A percentile compares a stretch with the other conserved stretches of the same genome.
Conservation (phyloP, 2,329 filamentous ascomycete genomes). For the Xylariaceae sp. region DNA sequence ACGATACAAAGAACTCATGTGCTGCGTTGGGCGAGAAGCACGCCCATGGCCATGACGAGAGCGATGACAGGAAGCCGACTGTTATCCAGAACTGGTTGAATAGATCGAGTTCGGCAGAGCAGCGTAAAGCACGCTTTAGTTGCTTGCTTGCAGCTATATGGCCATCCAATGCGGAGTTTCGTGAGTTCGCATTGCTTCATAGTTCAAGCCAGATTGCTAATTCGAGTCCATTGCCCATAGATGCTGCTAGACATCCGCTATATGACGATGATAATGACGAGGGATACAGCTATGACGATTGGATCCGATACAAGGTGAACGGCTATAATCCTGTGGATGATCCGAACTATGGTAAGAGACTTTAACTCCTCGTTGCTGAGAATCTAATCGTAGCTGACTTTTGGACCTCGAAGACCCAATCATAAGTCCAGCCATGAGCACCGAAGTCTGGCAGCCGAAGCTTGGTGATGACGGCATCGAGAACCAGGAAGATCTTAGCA, state of each 20-base stretch:
- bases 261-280: slow-evolving; percentile 11
- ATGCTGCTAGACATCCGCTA: slow-evolving; percentile 2
- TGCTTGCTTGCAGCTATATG: slow-evolving; percentile 5
- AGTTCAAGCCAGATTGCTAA: background rate
- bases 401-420: background rate
- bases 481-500: slow-evolving; percentile 15
- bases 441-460: slow-evolving; percentile 17
- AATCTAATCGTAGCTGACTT: background rate
- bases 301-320: slow-evolving; percentile 2
- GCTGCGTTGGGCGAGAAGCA: background rate
- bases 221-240: background rate
- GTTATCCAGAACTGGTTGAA: slow-evolving; percentile 7
- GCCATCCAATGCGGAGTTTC: slow-evolving; percentile 12
- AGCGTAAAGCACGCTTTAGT: slow-evolving; percentile 6
- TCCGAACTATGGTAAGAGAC: slow-evolving; percentile 6
- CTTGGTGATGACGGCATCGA: slow-evolving; percentile 23
- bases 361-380: background rate
- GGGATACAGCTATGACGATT: slow-evolving; percentile 4
- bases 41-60: background rate
- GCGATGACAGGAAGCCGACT: background rate
- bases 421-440: slow-evolving; percentile 6
- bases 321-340: slow-evolving; percentile 10
- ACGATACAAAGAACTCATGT: background rate
- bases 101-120: background rate
- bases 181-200: slow-evolving; percentile 3